Evolutionary conservation across 2,329 filamentous ascomycete genomes (phyloP).

Genomic region (Colletotrichum brevisporum): DNA sequence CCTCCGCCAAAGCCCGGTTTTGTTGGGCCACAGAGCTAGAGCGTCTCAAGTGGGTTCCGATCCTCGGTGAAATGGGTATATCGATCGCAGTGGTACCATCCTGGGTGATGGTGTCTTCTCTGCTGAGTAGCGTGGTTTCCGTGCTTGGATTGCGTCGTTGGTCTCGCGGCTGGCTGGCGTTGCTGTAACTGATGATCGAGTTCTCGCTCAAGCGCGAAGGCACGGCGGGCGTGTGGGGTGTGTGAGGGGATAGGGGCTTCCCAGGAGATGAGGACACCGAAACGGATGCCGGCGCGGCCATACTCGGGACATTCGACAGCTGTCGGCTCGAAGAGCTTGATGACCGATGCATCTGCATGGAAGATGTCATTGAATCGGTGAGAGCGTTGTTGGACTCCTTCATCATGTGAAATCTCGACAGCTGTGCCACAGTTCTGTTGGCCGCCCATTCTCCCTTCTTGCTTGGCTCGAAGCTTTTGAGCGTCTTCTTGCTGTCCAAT

Average conservation of each 20-base stretch:
- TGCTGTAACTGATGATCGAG: conserved; percentile 79
- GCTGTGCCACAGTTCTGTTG: conserved; percentile 82
- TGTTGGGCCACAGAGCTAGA: conserved; percentile 79
- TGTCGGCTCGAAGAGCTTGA: conserved; percentile 79
- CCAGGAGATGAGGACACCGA: conserved; percentile 91
- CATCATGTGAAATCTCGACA: conserved; percentile 90
- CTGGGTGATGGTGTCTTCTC: conserved; percentile 58
- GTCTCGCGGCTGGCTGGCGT: conserved; percentile 47
- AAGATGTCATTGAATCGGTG: conserved; percentile 94
- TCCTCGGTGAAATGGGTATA: conserved; percentile 79
- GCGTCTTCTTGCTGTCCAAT: conserved; percentile 89
- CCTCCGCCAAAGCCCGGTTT: conserved; percentile 66
- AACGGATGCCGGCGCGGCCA: conserved; percentile 80
- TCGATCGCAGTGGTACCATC: conserved; percentile 77
- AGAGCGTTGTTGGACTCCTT: conserved; percentile 89
- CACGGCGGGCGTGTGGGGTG: conserved; percentile 92
- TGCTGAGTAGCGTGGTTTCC: conserved; percentile 48
- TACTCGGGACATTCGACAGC: conserved; percentile 72
- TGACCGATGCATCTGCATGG: conserved; percentile 85
- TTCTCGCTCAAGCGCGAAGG: conserved; percentile 94
- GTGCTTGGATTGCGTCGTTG: conserved; percentile 45
- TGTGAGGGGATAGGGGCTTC: conserved; percentile 91
- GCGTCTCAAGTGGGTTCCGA: conserved; percentile 69
- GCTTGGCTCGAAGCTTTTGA: conserved; percentile 81
- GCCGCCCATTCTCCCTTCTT: conserved; percentile 78